Conservation (phyloP, 768 basidiomycete genomes). For the Boletus tomentosulus region DNA sequence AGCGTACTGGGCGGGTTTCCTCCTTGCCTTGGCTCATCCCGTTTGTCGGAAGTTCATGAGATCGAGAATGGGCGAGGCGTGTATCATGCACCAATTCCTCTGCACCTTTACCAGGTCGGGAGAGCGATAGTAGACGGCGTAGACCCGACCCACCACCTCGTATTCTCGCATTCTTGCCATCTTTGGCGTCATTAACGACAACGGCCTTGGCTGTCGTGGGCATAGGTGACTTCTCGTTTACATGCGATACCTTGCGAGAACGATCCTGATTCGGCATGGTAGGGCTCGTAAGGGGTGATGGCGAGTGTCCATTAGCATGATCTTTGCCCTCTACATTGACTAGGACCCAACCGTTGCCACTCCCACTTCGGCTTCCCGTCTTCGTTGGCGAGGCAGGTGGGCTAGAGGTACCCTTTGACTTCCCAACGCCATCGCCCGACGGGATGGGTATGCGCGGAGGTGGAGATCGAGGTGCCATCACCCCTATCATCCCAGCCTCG, state of each 20-base stretch:
- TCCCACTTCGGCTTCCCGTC: slow-evolving; percentile 33
- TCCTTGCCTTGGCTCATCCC: slow-evolving; percentile 21
- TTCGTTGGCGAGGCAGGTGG: slow-evolving; percentile 32
- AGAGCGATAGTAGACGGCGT: slow-evolving; percentile 31
- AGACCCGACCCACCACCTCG: slow-evolving; percentile 30
- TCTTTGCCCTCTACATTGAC: slow-evolving; percentile 54
- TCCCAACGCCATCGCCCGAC: slow-evolving; percentile 23
- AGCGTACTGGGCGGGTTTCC: slow-evolving; percentile 21
- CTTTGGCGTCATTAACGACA: slow-evolving; percentile 55
- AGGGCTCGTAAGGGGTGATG: slow-evolving; percentile 23
- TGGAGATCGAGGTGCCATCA: slow-evolving; percentile 36
- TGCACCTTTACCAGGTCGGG: slow-evolving; percentile 28
- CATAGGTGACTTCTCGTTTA: slow-evolving; percentile 30
- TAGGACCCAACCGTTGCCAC: slow-evolving; percentile 60
- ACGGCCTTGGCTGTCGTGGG: slow-evolving; percentile 59
- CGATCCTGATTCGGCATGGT: slow-evolving; percentile 31
- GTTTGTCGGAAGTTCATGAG: slow-evolving; percentile 24
- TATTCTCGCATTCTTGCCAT: slow-evolving; percentile 30
- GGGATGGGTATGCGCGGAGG: slow-evolving; percentile 27
- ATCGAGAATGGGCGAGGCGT: slow-evolving; percentile 21
- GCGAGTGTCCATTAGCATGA: slow-evolving; percentile 22
- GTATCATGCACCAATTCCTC: slow-evolving; percentile 26
- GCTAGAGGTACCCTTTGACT: slow-evolving; percentile 19
- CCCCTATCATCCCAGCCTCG: slow-evolving; percentile 56
- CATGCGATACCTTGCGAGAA: slow-evolving; percentile 23